Base-by-base conservation (phyloP, 2,329 filamentous ascomycete species). In the Penicillium sp. region DNA sequence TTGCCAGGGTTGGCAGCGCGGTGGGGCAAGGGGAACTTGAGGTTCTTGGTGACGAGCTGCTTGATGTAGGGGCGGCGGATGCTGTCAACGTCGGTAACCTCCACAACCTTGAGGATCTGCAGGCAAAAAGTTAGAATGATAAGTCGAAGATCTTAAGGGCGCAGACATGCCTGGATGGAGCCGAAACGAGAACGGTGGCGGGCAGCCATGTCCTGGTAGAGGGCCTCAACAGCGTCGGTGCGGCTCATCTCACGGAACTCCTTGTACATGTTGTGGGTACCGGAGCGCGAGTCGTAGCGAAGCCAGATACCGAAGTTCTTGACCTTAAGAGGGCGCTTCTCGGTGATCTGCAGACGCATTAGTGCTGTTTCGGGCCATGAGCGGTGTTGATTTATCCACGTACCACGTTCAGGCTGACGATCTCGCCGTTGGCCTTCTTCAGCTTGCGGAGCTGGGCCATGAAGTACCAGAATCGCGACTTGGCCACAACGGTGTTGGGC, bases 241-340 rank as follows among this genome's bases (percentile, higher is more conserved):
- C 92, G 81, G 69, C 85, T 90, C 80, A 96, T 85, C 80, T 96
- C 92, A 70, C 92, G 86, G 85, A 95, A 96, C 84, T 98, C 92
- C 84, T 96, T 96, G 87, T 98, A 98, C 92, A 98, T 98, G 85
- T 98, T 98, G 88, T 98, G 92, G 65, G 92, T 98, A 64, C 92
- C 92, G 64, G 92, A 96, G 74, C 92, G 90, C 51, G 93, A 98
- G 77, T 98, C 90, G 79, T 98, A 98, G 70, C 93, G 89, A 76
- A 98, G 84, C 93, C 93, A 98, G 82, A 98, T 83, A 72, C 92
- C 92, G 71, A 98, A 96, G 85, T 95, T 98, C 88, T 98, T 98
- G 81, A 98, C 89, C 80, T 95, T 95, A 68, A 89, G 78, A 65
- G 92, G 92, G 73, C 87, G 88, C 84, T 96, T 96, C 88, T 98